Evolutionary conservation across 1,284 basidiomycete genomes (phyloP).

Genomic region (Trichosporon sp.): DNA sequence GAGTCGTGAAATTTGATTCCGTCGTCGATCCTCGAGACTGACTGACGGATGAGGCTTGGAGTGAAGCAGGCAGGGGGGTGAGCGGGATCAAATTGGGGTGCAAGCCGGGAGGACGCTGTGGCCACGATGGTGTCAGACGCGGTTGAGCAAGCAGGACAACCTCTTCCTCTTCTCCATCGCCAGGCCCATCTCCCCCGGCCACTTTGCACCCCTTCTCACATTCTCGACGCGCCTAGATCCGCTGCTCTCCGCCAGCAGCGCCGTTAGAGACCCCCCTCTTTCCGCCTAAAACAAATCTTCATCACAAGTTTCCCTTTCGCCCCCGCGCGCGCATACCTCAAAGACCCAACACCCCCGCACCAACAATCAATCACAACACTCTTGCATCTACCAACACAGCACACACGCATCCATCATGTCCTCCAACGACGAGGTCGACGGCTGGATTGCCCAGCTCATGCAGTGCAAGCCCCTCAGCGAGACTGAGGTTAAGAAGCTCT

Average conservation of each 20-base stretch:
- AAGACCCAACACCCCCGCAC: not conserved
- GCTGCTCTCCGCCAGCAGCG: conserved; percentile 9
- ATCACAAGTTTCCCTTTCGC: not conserved
- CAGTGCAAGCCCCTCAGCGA: conserved; percentile 98
- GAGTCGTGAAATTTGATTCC: conserved; percentile 6
- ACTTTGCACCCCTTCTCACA: not conserved
- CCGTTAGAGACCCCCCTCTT: not conserved
- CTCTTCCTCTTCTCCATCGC: conserved; percentile 1
- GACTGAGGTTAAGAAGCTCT: conserved; percentile 93
- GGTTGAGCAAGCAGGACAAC: not conserved
- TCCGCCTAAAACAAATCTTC: conserved; percentile 6
- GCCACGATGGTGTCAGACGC: conserved; percentile 5
- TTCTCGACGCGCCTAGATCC: conserved; percentile 1
- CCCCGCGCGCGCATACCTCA: not conserved
- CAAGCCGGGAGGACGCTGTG: not conserved
- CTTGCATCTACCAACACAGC: not conserved
- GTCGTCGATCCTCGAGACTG: not conserved
- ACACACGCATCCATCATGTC: conserved; percentile 37
- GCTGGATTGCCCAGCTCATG: conserved; percentile 94
- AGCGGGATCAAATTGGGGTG: not conserved
- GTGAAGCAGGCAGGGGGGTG: not conserved
- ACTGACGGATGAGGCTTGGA: not conserved
- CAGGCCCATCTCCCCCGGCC: not conserved
- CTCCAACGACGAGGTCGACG: conserved; percentile 62
- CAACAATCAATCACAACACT: not conserved